Base-by-base conservation (phyloP, 805 yeast species). In the Yamadazyma philogaea region DNA sequence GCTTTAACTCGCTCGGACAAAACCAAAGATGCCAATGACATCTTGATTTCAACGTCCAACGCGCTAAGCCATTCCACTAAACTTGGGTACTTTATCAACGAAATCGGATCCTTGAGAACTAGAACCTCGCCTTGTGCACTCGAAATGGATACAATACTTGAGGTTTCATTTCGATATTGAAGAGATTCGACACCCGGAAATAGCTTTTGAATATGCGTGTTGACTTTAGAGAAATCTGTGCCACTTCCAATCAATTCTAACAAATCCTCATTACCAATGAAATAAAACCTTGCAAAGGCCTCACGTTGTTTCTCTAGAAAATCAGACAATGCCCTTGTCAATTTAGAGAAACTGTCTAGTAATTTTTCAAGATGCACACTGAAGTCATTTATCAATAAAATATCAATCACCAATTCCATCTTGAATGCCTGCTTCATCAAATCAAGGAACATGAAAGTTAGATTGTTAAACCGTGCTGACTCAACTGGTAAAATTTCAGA, bases 241-340 rank as follows among this genome's bases (percentile, higher is more conserved):
- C 79, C 65, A 39, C 82, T 75, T 2, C 97, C 96, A 27, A 91
- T 75, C 30, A 91, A 75, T 47, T 87, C 95, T 26, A 91, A 65
- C 22, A 91, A 63, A 57, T 91, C 96, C 46, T 89, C 96, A 57
- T 91, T 91, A 5, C 97, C 96, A 20, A 91, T 65, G 56, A 91
- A 90, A 54, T 83, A 89, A 43, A 89, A 82, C 36, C 97, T 71
- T 1, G 96, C 90, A 53, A 84, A 91, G 1, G 71, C 45, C 32
- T 76, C 82, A 48, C 98, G 67, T 56, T 90, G 95, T 30, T 75
- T 76, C 51, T 90, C 97, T 24, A 91, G 66, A 56, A 81, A 91
- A 7, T 87, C 91, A 10, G 81, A 71, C 11, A 91, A 67, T 0
- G 96, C 82, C 40, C 73, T 76, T 34, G 81, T 74, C 1, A 87